These are phyloP conservation scores for Trichoderma sp. DNA, from an alignment of 2,329 filamentous ascomycete genomes.

Conservation along the genomic window DNA sequence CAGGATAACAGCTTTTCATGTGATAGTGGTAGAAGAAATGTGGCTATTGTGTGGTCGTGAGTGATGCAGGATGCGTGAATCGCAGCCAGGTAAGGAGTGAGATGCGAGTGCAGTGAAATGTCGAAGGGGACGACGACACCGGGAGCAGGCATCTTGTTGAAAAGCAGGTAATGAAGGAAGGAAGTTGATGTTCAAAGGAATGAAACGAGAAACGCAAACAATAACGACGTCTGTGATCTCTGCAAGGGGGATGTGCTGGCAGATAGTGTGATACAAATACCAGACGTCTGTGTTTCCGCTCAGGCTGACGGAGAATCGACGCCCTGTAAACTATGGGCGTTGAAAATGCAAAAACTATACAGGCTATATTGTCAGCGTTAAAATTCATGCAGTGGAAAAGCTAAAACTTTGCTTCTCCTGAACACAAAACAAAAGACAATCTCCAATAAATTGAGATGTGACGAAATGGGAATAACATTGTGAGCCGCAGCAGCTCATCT, in stretches of 20 bases:
- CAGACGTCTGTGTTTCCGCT: background rate
- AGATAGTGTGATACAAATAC: background rate
- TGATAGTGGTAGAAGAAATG: slow-evolving; percentile 58
- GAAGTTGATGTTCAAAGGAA: background rate
- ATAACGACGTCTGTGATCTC: background rate
- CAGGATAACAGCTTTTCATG: slow-evolving; percentile 55
- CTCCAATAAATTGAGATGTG: background rate
- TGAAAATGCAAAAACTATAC: background rate
- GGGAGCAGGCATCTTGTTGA: slow-evolving; percentile 31
- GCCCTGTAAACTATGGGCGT: background rate
- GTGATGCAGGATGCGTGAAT: slow-evolving; percentile 60
- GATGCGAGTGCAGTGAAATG: slow-evolving; percentile 45
- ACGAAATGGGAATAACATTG: background rate
- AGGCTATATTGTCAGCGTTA: background rate
- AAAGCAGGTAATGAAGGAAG: background rate
- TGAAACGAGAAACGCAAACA: background rate
- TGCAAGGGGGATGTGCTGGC: background rate
- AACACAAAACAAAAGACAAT: background rate
- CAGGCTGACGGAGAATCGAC: background rate
- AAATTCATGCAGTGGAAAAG: background rate
- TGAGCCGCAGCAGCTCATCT: background rate
- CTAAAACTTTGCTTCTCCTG: background rate
- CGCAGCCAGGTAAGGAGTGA: slow-evolving; percentile 56
- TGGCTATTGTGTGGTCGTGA: slow-evolving; percentile 54
- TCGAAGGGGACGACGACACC: slow-evolving; percentile 44